Percentiles rank a stretch among this genome's conserved stretches.
phyloP scores from a whole-genome alignment of 2,329 filamentous ascomycete species.

The Ceratocystis albifundus region DNA sequence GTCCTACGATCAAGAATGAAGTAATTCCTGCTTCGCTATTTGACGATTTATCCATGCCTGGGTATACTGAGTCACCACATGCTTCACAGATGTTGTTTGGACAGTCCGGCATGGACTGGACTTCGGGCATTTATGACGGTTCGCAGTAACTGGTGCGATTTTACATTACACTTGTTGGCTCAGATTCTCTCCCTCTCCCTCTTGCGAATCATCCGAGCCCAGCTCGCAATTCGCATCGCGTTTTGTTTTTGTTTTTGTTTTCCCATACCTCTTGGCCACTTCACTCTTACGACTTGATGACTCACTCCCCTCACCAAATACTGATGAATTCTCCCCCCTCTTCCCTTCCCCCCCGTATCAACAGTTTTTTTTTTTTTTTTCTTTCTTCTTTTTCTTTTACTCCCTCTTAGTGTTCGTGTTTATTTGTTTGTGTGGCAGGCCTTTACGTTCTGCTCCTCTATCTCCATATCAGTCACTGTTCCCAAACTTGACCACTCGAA shows the following conservation, averaged over 20 bases:
- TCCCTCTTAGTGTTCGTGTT: constrained; percentile 11
- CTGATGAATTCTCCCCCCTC: not conserved
- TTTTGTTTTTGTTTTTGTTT: not conserved
- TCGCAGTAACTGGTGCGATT: constrained; percentile 27
- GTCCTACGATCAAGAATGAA: constrained; percentile 28
- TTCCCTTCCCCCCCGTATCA: too few relatives aligned
- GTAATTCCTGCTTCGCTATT: constrained; percentile 39
- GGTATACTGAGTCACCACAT: constrained; percentile 42
- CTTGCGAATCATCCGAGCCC: too few relatives aligned
- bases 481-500: not conserved
- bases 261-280: not conserved
- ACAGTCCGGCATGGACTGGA: constrained; percentile 34
- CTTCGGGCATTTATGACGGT: constrained; percentile 30
- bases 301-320: not conserved
- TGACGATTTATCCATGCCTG: constrained; percentile 40
- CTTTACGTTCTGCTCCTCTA: not conserved
- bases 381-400: constrained; percentile 9
- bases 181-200: too few relatives aligned
- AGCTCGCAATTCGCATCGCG: not conserved
- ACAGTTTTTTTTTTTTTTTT: constrained; percentile 1
- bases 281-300: constrained; percentile 14
- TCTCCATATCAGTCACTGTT: constrained; percentile 14
- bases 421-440: not conserved
- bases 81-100: constrained; percentile 38
- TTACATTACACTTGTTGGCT: not conserved